Conservation (phyloP, 169 alveolate species). For the Eimeria acervulina region DNA sequence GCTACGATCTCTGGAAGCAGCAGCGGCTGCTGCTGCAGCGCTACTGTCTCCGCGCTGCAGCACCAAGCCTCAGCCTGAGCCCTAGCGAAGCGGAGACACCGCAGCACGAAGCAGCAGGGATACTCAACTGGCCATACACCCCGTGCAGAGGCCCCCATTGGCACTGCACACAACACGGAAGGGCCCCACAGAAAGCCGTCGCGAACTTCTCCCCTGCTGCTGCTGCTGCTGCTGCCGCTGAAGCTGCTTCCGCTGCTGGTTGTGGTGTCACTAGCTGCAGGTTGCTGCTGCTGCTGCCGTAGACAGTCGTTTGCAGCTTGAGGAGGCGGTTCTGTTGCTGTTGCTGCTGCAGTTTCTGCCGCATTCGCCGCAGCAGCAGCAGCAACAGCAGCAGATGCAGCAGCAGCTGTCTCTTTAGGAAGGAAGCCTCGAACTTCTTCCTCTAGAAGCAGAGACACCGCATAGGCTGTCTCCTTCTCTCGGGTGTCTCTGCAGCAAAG, state of each 20-base stretch:
- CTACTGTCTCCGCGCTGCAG: constrained; percentile 59
- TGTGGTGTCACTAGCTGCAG: not conserved
- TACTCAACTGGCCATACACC: constrained; percentile 13
- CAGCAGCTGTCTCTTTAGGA: not conserved
- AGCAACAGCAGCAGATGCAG: too few species aligned
- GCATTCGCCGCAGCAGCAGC: too few species aligned
- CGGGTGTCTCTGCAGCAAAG: constrained; percentile 46
- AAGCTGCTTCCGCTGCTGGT: not conserved
- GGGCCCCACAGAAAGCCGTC: constrained; percentile 32
- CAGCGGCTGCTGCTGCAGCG: constrained; percentile 58
- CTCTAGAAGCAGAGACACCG: constrained; percentile 29
- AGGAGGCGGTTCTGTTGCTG: not conserved
- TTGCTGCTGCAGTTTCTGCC: not conserved
- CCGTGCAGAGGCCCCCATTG: not conserved
- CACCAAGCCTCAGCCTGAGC: constrained; percentile 42
- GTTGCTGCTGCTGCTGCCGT: not conserved
- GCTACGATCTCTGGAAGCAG: constrained; percentile 21
- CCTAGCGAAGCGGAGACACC: constrained; percentile 35
- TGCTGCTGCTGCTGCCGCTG: not conserved
- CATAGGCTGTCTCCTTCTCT: not conserved
- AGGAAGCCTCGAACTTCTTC: constrained; percentile 13
- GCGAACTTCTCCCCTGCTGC: not conserved
- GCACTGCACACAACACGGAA: constrained; percentile 8
- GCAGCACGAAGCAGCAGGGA: constrained; percentile 51
- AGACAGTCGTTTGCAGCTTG: not conserved